phyloP scores from a whole-genome alignment of 495 filamentous ascomycete genomes.

The Tuber umbilicatum region DNA sequence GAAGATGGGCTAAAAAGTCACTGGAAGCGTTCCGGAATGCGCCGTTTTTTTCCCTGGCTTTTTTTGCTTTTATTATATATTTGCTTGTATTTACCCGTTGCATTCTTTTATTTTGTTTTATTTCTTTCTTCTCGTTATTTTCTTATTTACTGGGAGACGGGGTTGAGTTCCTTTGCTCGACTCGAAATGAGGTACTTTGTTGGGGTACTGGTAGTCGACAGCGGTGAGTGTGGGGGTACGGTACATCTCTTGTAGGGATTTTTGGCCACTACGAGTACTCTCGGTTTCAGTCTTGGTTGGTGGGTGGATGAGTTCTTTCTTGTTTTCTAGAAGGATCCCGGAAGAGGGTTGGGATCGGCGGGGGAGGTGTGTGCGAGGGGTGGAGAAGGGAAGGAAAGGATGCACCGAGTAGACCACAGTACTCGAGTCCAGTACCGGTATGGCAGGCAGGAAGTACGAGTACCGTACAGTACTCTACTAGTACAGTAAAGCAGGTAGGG shows the following conservation, averaged over 20 bases:
- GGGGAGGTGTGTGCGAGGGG: neutral
- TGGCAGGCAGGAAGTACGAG: no score
- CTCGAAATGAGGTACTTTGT: constrained; percentile 4
- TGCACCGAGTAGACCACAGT: no score
- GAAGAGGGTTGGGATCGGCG: neutral
- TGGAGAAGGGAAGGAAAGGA: neutral
- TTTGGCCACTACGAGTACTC: no score
- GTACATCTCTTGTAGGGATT: constrained; percentile 9
- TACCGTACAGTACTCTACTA: neutral
- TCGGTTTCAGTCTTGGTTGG: neutral
- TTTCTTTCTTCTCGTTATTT: constrained; percentile 2
- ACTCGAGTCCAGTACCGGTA: no score
- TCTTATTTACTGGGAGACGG: constrained; percentile 13
- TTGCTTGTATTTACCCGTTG: constrained; percentile 6
- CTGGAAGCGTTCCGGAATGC: neutral
- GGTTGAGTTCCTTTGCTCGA: no score
- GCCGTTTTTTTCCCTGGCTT: neutral
- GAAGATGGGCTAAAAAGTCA: neutral
- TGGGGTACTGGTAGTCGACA: neutral
- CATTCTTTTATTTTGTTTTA: no score
- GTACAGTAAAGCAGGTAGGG: neutral
- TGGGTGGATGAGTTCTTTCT: neutral
- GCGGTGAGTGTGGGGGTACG: neutral
- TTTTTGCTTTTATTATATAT: constrained; percentile 4
- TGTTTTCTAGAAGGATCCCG: neutral